Evolutionary conservation across 352 stramenopile species (phyloP), one percentile per base, ranked within the genome.

Genomic region (Phytophthora multivora): DNA sequence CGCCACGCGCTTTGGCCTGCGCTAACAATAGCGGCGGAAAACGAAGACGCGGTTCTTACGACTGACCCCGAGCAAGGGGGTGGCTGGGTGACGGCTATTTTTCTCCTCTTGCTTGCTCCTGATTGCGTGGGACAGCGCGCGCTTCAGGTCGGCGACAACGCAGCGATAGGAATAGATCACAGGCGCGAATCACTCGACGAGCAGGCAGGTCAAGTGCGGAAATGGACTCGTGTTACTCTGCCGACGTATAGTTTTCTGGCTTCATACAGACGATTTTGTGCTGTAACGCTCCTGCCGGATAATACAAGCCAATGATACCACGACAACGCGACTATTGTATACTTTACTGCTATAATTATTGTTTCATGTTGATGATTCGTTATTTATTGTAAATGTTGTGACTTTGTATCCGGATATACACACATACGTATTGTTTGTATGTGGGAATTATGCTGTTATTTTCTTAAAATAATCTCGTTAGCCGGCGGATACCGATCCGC

Each of bases 1-100:
- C 28, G 41, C 52, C 23, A 52, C 52, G 30, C 36, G 53, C 25
- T 21, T 21, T 11, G 16, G 31, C 23, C 11, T 40, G n/a, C 19
- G 19, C 57, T 15, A 63, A 69, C 28, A 71, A 65, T 65, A 68
- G 35, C 48, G 36, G 19, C 42, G n/a, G n/a, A 63, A 59, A 66
- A 45, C 25, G 56, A 43, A 53, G 39, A 28, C 53, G 28, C 28
- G 9, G 18, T 35, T 28, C 67, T 69, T 76, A 76, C 68, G 39
- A 76, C 40, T 63, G 68, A 59, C 40, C 57, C 63, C 63, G 58
- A 57, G 35, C 47, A 47, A 72, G 40, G 67, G 60, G 68, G 53
- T 51, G 68, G 57, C 38, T 63, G 36, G 26, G 40, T 59, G 58
- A 59, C 59, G 49, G 68, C 63, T 76, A 72, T 72, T 72, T 76